Conservation (phyloP, 805 yeast species). For the Zygosaccharomyces siamensis region DNA sequence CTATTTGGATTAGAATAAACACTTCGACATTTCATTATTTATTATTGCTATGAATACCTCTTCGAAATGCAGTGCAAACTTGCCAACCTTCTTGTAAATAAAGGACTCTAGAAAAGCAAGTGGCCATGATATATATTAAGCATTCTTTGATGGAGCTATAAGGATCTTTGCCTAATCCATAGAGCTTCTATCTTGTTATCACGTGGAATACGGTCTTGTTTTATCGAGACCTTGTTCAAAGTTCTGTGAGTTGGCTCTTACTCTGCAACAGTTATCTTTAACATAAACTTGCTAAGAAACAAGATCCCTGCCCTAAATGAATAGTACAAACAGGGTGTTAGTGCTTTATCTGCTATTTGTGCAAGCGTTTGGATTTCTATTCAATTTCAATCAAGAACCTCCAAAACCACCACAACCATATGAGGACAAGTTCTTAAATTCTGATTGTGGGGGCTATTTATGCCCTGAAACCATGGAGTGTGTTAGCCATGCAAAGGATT, state of each 20-base stretch:
- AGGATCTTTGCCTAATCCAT: neutral
- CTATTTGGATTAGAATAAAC: no score
- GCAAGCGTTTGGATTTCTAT: slow-evolving; percentile 23
- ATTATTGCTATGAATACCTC: no score
- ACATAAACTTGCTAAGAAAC: neutral
- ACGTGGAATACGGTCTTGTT: neutral
- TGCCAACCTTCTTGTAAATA: no score
- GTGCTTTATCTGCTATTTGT: neutral
- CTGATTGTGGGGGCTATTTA: slow-evolving; percentile 58
- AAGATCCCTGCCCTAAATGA: neutral
- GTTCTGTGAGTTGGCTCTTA: neutral
- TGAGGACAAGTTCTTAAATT: slow-evolving; percentile 37
- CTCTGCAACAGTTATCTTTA: neutral
- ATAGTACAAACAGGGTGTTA: neutral
- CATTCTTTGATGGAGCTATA: neutral
- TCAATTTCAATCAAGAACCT: slow-evolving; percentile 41
- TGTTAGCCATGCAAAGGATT: slow-evolving; percentile 60
- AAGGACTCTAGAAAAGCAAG: no score
- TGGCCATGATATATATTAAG: neutral
- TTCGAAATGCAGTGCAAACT: no score
- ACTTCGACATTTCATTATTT: no score
- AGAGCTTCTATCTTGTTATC: neutral
- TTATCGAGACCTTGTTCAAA: neutral
- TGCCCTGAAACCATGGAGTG: slow-evolving; percentile 84
- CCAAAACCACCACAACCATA: slow-evolving; percentile 30